Base-by-base conservation (phyloP, 2,329 filamentous ascomycete species). In the Blastomyces gilchristii region DNA sequence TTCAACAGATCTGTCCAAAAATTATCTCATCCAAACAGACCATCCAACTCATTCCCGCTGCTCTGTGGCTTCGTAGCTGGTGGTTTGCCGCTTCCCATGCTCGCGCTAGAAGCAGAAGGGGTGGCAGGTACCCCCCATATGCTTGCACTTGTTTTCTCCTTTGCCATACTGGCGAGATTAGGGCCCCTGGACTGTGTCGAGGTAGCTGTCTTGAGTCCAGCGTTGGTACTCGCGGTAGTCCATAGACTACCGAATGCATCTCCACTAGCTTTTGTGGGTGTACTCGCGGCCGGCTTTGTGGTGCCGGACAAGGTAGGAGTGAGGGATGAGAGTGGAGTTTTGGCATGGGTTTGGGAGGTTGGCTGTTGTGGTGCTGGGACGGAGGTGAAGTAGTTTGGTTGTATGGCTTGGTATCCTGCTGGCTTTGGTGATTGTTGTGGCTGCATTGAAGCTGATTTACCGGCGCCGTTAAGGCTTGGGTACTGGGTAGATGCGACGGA, bases 381-480 rank as follows among this genome's bases (percentile, higher is more conserved):
- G 0, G 91, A 94, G 61, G 91, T 91, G 76, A 93, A 99, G 80
- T 99, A 99, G 78, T 99, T 99, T 61, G 94, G 94, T 28, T 88
- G 87, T 1, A 87, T 77, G 1, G 89, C 84, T 76, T 95, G 90
- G 77, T 87, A 96, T 58, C 84, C 83, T 0, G 82, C 75, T 9
- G 85, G 82, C 72, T 85, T 85, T 4, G 81, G 74, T 57, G 80
- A 77, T 69, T 65, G 77, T 69, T 65, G 77, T 71, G 73, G 79
- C 69, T 69, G 78, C 69, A 66, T 74, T 65, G 67, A 75, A 65
- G 64, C 76, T 72, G 52, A 54, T 37, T 6, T n/a, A 80, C 60
- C 70, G 74, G 22, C 14, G 22, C 73, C 71, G 60, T 71, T 72
- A 65, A 69, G 81, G 78, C 61, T 81, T 68, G 88, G 86, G 12